Percentiles rank a stretch among this genome's conserved stretches.
phyloP scores from a whole-genome alignment of 192 early-diverging fungal genomes.

The Podila verticillata region DNA sequence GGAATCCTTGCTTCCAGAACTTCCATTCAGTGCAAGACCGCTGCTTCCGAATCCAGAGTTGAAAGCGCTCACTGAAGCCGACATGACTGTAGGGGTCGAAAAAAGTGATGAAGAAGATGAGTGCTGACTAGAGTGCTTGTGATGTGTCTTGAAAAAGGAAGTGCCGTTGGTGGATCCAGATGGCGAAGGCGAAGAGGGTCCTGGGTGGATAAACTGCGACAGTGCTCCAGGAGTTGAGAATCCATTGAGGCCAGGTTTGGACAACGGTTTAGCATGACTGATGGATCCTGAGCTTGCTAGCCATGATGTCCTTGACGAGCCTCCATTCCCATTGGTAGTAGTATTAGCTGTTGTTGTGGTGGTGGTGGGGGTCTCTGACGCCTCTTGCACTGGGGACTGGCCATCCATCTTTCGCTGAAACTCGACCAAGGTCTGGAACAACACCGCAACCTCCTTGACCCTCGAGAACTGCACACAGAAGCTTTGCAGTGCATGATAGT shows the following conservation, averaged over 20 bases:
- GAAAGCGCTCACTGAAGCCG: constrained; percentile 47
- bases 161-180: constrained; percentile 8
- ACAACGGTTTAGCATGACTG: constrained; percentile 30
- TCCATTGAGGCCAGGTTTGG: constrained; percentile 40
- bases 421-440: constrained; percentile 53
- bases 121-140: constrained; percentile 48
- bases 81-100: constrained; percentile 45
- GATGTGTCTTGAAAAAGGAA: constrained; percentile 43
- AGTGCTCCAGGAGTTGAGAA: constrained; percentile 46
- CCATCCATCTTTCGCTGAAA: constrained; percentile 39
- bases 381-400: constrained; percentile 12
- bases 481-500: constrained; percentile 47
- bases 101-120: constrained; percentile 32
- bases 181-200: constrained; percentile 27
- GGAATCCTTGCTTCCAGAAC: not conserved
- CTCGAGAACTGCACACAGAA: constrained; percentile 56
- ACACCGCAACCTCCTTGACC: constrained; percentile 44
- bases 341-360: constrained; percentile 8
- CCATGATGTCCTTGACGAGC: constrained; percentile 28
- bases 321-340: constrained; percentile 13
- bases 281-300: constrained; percentile 45
- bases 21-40: constrained; percentile 29
- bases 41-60: constrained; percentile 41
- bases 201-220: constrained; percentile 49
- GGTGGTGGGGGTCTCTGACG: not conserved